Evolutionary conservation across 2,329 filamentous ascomycete genomes (phyloP).

Genomic region (Aureobasidium sp.): DNA sequence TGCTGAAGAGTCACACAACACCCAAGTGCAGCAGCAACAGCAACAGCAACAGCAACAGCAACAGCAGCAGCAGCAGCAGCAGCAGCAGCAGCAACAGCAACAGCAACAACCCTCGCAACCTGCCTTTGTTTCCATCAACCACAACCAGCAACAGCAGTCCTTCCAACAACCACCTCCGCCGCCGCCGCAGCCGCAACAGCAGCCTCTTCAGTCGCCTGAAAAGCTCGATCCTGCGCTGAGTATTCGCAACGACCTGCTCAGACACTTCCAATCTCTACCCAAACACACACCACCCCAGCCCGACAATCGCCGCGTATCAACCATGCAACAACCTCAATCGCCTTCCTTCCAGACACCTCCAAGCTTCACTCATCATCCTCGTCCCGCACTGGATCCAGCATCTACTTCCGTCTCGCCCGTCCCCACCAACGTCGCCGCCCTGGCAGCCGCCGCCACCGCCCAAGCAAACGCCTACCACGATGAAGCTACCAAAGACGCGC

Average conservation of each 20-base stretch:
- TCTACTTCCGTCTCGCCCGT: conserved; percentile 15
- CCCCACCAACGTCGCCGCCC: conserved; percentile 3
- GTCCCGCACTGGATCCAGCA: background rate
- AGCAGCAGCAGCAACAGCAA: background rate
- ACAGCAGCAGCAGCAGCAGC: background rate
- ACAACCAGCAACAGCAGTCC: background rate
- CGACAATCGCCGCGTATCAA: conserved; percentile 23
- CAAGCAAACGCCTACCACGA: background rate
- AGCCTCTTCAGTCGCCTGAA: background rate
- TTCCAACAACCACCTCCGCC: background rate
- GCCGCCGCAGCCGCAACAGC: background rate
- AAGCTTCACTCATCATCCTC: background rate
- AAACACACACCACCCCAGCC: conserved; percentile 38
- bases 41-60: background rate
- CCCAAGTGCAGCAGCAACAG: background rate
- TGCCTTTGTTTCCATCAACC: conserved; percentile 55
- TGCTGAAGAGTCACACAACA: conserved; percentile 31
- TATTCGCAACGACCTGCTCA: conserved; percentile 53
- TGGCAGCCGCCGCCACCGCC: conserved; percentile 10
- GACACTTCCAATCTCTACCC: conserved; percentile 55
- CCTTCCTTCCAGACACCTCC: conserved; percentile 5
- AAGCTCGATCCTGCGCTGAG: conserved; percentile 41
- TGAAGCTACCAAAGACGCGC: background rate
- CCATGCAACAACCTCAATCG: conserved; percentile 14
- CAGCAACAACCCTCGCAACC: too few species aligned